Evolutionary conservation across 228 moss, liverwort and hornwort genomes (phyloP).

Genomic region (Sphagnum magellanicum): DNA sequence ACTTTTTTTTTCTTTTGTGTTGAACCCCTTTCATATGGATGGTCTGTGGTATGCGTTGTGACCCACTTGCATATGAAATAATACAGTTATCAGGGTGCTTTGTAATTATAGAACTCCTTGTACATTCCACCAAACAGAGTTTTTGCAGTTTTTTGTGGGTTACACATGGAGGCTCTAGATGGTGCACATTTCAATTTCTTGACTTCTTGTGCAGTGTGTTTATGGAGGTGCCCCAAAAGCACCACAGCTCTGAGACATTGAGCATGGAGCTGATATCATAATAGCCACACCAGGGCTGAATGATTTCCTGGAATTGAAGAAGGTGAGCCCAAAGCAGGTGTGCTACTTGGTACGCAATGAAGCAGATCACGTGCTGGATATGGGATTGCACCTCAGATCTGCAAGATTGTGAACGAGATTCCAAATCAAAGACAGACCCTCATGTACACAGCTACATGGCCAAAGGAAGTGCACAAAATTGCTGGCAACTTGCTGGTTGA

Average conservation of each 20-base stretch:
- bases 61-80: neutral
- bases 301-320: slow-evolving; percentile 93
- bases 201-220: slow-evolving; percentile 62
- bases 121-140: slow-evolving; percentile 2
- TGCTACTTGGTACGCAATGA: slow-evolving; percentile 85
- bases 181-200: neutral
- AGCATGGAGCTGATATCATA: slow-evolving; percentile 85
- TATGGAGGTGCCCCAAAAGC: slow-evolving; percentile 96
- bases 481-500: slow-evolving; percentile 76
- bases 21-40: neutral
- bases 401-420: slow-evolving; percentile 93
- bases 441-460: slow-evolving; percentile 98
- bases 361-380: slow-evolving; percentile 95
- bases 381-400: slow-evolving; percentile 97
- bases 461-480: slow-evolving; percentile 92
- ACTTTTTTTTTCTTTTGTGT: neutral
- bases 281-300: slow-evolving; percentile 95
- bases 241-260: slow-evolving; percentile 87
- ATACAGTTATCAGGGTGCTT: neutral
- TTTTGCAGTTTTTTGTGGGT: slow-evolving; percentile 7
- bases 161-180: slow-evolving; percentile 1
- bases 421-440: slow-evolving; percentile 81
- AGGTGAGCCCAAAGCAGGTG: slow-evolving; percentile 79
- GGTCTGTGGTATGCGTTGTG: neutral
- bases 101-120: slow-evolving; percentile 5